A percentile compares a stretch with the other conserved stretches of the same genome.
Evolutionary conservation across 345 rosid species (phyloP).

Genomic region (Boechera divaricarpa): DNA sequence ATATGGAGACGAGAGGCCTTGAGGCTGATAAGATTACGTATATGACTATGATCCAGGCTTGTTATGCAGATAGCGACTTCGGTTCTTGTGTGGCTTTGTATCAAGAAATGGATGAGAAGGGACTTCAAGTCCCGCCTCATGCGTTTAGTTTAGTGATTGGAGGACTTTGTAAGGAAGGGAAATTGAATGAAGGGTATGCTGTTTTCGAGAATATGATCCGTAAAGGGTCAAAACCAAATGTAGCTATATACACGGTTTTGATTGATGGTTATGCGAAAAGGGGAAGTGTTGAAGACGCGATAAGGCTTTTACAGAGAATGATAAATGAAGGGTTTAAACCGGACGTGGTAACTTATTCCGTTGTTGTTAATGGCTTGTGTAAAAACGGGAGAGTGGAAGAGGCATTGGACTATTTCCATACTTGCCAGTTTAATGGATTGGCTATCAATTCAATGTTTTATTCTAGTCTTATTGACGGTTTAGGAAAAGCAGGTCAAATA

Average conservation of each 20-base stretch:
- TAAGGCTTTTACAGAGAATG: slow-evolving; percentile 79
- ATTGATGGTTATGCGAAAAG: slow-evolving; percentile 78
- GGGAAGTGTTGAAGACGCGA: slow-evolving; percentile 69
- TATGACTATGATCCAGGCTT: slow-evolving; percentile 82
- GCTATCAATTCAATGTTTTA: slow-evolving; percentile 72
- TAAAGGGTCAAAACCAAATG: slow-evolving; percentile 66
- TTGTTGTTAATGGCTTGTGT: slow-evolving; percentile 70
- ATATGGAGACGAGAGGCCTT: slow-evolving; percentile 68
- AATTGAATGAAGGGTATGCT: slow-evolving; percentile 66
- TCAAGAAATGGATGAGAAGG: slow-evolving; percentile 86
- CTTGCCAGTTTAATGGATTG: slow-evolving; percentile 56
- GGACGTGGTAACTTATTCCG: slow-evolving; percentile 79
- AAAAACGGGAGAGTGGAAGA: slow-evolving; percentile 79
- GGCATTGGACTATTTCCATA: slow-evolving; percentile 60
- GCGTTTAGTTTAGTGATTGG: slow-evolving; percentile 76
- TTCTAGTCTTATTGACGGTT: slow-evolving; percentile 80
- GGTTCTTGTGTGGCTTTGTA: slow-evolving; percentile 72
- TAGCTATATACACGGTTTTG: slow-evolving; percentile 77
- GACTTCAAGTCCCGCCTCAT: slow-evolving; percentile 72
- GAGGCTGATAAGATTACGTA: slow-evolving; percentile 85
- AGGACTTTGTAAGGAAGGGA: slow-evolving; percentile 84
- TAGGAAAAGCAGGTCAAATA: slow-evolving; percentile 85
- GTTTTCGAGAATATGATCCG: slow-evolving; percentile 71
- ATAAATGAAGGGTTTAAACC: slow-evolving; percentile 67
- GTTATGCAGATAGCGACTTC: slow-evolving; percentile 71